phyloP scores from a whole-genome alignment of 768 basidiomycete genomes.

The Tricholoma terreum region DNA sequence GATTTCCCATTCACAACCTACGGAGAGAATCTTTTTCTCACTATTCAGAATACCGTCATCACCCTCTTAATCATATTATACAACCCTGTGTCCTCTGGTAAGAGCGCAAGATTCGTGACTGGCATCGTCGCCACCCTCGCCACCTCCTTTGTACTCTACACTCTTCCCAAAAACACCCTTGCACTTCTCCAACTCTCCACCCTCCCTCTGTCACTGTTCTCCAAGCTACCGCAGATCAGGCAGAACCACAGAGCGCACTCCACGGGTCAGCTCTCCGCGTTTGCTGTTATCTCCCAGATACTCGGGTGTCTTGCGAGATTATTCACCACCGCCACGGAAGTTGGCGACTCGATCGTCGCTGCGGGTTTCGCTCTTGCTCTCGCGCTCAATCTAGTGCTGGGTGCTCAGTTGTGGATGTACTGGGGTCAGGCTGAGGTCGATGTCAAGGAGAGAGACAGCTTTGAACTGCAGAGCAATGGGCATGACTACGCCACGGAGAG shows the following conservation, averaged over 20 bases:
- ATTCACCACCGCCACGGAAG: conserved; percentile 91
- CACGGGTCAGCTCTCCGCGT: conserved; percentile 92
- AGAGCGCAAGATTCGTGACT: conserved; percentile 30
- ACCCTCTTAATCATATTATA: conserved; percentile 83
- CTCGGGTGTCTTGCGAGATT: conserved; percentile 87
- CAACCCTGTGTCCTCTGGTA: conserved; percentile 33
- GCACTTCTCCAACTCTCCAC: conserved; percentile 79
- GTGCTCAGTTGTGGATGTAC: conserved; percentile 80
- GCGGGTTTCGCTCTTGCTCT: conserved; percentile 86
- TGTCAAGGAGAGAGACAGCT: conserved; percentile 15
- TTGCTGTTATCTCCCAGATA: conserved; percentile 87
- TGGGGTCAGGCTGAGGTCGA: conserved; percentile 55
- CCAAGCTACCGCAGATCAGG: conserved; percentile 91
- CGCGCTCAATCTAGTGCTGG: conserved; percentile 78
- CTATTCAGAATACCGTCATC: conserved; percentile 84
- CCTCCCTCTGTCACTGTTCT: conserved; percentile 87
- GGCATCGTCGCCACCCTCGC: conserved; percentile 28
- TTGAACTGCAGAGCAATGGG: conserved; percentile 10
- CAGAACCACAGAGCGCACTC: conserved; percentile 72
- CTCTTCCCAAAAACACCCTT: conserved; percentile 48
- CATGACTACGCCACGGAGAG: conserved; percentile 4
- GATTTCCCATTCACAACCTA: conserved; percentile 95
- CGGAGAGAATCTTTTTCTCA: conserved; percentile 94
- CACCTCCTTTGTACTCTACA: conserved; percentile 38
- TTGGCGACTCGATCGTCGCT: conserved; percentile 75